Base-by-base conservation (phyloP, 805 yeast genomes). In the Metschnikowia vanudenii region DNA sequence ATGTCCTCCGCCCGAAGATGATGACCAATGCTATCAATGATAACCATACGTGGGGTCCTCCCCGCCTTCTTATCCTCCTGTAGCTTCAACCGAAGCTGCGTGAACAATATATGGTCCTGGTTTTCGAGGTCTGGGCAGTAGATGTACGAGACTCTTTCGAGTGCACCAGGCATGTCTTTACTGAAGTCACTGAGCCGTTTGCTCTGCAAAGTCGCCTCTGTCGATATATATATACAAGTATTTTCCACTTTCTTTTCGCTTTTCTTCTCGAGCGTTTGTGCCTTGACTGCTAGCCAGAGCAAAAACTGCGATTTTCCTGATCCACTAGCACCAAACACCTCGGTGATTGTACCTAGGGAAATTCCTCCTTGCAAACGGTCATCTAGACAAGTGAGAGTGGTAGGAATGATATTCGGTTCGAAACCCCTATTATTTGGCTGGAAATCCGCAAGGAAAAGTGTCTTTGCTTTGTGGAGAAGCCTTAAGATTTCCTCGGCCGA, bases 281-380 rank as follows among this genome's bases (percentile, higher is more conserved):
- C 45, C 7, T 26, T 36, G 16, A 42, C 67, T 1, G 85, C 73
- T 42, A 90, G 56, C 53, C 85, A 92, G 68, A 84, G 74, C 20
- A 86, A 66, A 3, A 91, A 65, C 54, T 91, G 95, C 0, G 97
- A 84, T 58, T 92, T 92, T 0, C 97, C 98, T 1, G 86, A 76
- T 0, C 95, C 87, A 41, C 95, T 81, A 20, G 84, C 85, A 0
- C 98, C 98, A 55, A 81, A 82, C 3, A 92, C 61, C 66, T 91
- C 98, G 0, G 90, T 82, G 18, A 55, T 39, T 13, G 42, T 38
- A 2, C 59, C 58, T 2, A 44, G 19, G 3, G 51, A 43, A 34
- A 53, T 36, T 0, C 59, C 59, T 2, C 56, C 58, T 8, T 26
- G 40, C 19, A 55, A 37, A 12, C 18, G 33, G 2, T 22, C 30